Evolutionary conservation across 768 basidiomycete genomes (phyloP), one percentile per base, ranked within the genome.

Genomic region (Fomitopsis pulvina): DNA sequence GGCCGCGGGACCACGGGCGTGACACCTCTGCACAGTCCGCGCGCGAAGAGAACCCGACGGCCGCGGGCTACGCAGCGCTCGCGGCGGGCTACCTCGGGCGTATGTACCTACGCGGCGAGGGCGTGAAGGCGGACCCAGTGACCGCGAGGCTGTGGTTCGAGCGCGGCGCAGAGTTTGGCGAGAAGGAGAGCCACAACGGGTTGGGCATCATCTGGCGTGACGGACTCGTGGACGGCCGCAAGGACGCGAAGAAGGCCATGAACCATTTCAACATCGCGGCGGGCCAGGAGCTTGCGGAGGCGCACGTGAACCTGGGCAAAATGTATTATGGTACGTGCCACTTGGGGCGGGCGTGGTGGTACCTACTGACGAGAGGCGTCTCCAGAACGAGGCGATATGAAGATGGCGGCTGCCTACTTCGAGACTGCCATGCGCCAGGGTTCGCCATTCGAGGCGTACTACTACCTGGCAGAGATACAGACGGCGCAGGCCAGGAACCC

Each of bases 91-190:
- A 90, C 66, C 65, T 98, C 6, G 96, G 95, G 0, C 79, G 92
- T 50, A 98, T 99, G 93, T 87, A 87, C 58, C 66, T 99, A 27
- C 75, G 96, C 30, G 95, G 96, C 0, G 96, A 98, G 63, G 95
- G 94, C 6, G 81, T 90, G 21, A 85, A 85, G 57, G 73, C 75
- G 52, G 89, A 97, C 64, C 76, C 78, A 18, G 71, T 75, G 24
- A 66, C 79, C 54, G 94, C 92, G 8, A 91, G 83, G 70, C 78
- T 94, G 71, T 99, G 96, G 96, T 94, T 94, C 57, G 89, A 92
- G 58, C 77, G 96, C 46, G 95, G 90, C 1, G 80, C 76, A 11
- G 78, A 79, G 38, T 78, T 83, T 60, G 84, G 82, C 22, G 95
- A 99, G 59, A 78, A 84, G 51, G 95, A 98, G 65, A 87, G 84